Evolutionary conservation across 495 filamentous ascomycete species (phyloP), one percentile per base, ranked within the genome.

Genomic region (Cryomyces minteri): DNA sequence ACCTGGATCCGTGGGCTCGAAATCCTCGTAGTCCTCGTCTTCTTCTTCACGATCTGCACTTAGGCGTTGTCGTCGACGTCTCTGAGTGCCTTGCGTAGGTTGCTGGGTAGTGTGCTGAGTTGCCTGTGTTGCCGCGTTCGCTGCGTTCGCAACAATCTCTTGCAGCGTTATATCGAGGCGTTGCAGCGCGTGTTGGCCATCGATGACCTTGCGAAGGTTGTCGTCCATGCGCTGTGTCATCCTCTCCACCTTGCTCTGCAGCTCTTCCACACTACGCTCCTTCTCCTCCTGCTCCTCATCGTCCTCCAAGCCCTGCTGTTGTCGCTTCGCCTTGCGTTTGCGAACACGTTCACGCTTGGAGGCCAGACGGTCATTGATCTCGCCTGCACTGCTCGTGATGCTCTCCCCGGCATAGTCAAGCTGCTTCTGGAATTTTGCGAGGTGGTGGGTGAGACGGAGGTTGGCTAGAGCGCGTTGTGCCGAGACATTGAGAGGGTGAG

Each of bases 161-260:
- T 34, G 12, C 4, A 54, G 8, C 28, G 33, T 39, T 6, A 53
- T 51, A 14, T 48, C 47, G 10, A 57, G 47, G 8, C 49, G 32
- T 45, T 58, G 34, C 6, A 55, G 50, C 7, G 44, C 47, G 29
- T 47, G 36, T 32, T 54, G 38, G 5, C 49, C 50, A 43, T 65
- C 62, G 40, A 65, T 64, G 25, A 58, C 49, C 39, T 56, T 52
- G 32, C 61, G 55, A 48, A 65, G 54, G 18, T 40, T 47, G 49
- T 57, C 55, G 25, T 65, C 62, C 51, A 65, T 54, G 9, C 53
- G 48, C 46, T 48, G 36, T 31, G 62, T 65, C 54, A 63, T 58
- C 7, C 50, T 43, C 3, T 54, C 48, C 5, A 63, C 58, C 31
- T 55, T 55, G n/a, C 52, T 48, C 36, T 47, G 25, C 39, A 60